These are phyloP conservation scores for Apiotrichum mycotoxinovorans DNA, from an alignment of 1,284 basidiomycete genomes.

Conservation along the genomic window DNA sequence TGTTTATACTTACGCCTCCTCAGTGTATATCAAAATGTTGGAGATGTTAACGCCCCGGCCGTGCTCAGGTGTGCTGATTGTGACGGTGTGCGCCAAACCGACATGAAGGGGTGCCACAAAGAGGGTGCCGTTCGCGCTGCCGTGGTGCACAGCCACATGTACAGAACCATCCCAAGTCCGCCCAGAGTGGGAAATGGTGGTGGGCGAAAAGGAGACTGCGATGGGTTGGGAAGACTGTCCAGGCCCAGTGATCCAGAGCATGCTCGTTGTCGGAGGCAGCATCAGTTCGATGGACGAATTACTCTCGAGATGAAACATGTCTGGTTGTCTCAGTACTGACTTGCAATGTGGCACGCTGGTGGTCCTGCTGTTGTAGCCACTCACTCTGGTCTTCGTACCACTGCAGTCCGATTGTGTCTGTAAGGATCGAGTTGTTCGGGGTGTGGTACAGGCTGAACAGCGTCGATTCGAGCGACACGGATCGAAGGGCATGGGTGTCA, in stretches of 20 bases:
- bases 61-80: background rate
- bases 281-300: background rate
- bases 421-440: background rate
- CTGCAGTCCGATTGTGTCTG: background rate
- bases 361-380: too few species aligned
- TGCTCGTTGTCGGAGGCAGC: background rate
- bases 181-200: too few species aligned
- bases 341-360: too few species aligned
- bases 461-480: too few species aligned
- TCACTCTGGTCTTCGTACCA: background rate
- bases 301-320: background rate
- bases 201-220: background rate
- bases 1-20: background rate
- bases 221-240: background rate
- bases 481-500: too few species aligned
- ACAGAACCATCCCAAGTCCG: background rate
- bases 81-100: background rate
- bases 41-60: background rate
- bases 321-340: background rate
- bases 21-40: background rate
- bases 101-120: background rate
- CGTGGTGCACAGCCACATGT: background rate
- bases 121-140: background rate
- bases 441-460: background rate
- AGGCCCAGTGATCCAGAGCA: background rate